Conservation (phyloP, 176 grass and related monocot species). For the Triticum monococcum region DNA sequence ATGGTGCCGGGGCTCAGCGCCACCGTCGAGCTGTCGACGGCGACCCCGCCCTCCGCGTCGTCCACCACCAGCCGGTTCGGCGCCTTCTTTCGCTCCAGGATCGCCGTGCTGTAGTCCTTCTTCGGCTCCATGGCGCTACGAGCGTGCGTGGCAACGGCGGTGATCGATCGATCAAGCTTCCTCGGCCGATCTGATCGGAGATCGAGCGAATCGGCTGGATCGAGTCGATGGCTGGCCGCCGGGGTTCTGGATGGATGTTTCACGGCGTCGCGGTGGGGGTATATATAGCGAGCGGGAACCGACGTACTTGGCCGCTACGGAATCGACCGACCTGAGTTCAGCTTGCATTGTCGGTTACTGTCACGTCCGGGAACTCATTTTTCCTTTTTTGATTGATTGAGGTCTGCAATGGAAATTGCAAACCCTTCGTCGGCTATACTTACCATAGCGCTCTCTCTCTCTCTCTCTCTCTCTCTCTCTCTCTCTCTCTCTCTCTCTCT, state of each 20-base stretch:
- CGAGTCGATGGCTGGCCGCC: not conserved
- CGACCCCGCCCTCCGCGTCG: conserved; percentile 31
- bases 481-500: too few species aligned
- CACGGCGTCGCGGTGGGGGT: too few species aligned
- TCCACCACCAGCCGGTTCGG: conserved; percentile 53
- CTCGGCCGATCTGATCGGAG: not conserved
- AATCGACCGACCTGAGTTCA: not conserved
- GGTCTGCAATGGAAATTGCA: too few species aligned
- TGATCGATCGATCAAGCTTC: not conserved
- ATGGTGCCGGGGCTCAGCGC: conserved; percentile 18
- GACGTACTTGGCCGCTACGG: not conserved
- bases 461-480: too few species aligned
- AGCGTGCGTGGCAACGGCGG: too few species aligned
- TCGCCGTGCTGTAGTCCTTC: conserved; percentile 44
- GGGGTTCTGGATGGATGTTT: not conserved
- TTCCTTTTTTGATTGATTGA: too few species aligned
- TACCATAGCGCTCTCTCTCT: too few species aligned
- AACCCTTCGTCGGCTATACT: too few species aligned
- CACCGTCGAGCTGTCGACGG: conserved; percentile 39
- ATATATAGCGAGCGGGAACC: not conserved
- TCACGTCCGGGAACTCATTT: too few species aligned
- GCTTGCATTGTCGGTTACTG: too few species aligned
- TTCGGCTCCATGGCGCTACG: not conserved
- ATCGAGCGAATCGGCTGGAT: not conserved
- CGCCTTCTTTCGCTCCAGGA: conserved; percentile 37